These are phyloP conservation scores for Tarenaya hassleriana DNA, from an alignment of 345 rosid species.

Conservation along the genomic window DNA sequence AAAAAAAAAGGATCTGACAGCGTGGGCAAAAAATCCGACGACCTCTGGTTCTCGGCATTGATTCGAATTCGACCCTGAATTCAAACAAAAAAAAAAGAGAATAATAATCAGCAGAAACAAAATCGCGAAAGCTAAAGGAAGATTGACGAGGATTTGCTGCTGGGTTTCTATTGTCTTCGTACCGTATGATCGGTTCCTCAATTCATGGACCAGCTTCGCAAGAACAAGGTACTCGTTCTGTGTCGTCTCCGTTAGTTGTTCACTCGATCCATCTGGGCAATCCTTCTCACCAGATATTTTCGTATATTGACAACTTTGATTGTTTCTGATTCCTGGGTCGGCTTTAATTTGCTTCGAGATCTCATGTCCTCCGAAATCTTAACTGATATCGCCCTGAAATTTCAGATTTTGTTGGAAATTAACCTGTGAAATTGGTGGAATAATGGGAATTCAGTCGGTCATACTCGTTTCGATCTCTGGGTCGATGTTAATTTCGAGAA, in stretches of 20 bases:
- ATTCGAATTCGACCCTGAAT: too few species aligned
- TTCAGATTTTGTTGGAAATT: neutral
- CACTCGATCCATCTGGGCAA: neutral
- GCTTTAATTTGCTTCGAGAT: slow-evolving; percentile 5
- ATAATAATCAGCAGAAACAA: too few species aligned
- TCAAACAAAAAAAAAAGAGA: too few species aligned
- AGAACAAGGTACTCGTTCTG: slow-evolving; percentile 46
- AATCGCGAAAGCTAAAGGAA: neutral
- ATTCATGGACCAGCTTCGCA: slow-evolving; percentile 60
- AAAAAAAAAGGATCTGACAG: too few species aligned
- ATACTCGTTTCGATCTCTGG: neutral
- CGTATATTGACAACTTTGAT: neutral
- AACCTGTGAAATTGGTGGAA: neutral
- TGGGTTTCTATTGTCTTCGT: neutral
- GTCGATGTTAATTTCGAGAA: neutral
- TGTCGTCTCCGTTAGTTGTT: neutral
- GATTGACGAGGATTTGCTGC: slow-evolving; percentile 11
- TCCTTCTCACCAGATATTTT: slow-evolving; percentile 2
- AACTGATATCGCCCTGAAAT: neutral
- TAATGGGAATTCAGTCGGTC: neutral
- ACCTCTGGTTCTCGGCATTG: too few species aligned
- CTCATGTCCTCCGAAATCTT: neutral
- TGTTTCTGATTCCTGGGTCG: neutral
- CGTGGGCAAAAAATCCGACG: too few species aligned
- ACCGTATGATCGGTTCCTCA: slow-evolving; percentile 14